Percentiles rank a stretch among this genome's conserved stretches.
These are phyloP conservation scores for Beauveria asiatica DNA, from an alignment of 2,329 filamentous ascomycete species.

Conservation along the genomic window DNA sequence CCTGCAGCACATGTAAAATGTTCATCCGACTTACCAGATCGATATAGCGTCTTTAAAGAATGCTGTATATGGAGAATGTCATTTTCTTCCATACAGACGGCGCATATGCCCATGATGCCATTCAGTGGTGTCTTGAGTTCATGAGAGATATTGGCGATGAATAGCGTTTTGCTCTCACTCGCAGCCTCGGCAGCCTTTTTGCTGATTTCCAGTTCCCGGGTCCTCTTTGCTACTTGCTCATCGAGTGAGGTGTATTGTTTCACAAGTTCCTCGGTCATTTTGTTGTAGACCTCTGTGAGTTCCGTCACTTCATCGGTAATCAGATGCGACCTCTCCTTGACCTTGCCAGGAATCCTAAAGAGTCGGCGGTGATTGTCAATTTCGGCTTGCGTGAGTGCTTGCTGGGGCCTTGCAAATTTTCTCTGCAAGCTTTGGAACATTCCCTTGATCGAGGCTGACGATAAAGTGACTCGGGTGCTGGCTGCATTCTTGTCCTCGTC, in stretches of 20 bases:
- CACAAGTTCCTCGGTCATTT: conserved; percentile 84
- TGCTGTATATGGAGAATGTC: conserved; percentile 70
- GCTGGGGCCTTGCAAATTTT: conserved; percentile 25
- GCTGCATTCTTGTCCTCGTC: conserved; percentile 35
- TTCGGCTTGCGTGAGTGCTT: conserved; percentile 19
- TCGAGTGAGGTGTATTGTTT: conserved; percentile 81
- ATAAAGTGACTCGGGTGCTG: conserved; percentile 31
- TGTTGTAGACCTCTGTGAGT: conserved; percentile 77
- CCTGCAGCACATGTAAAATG: background rate
- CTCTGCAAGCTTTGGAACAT: conserved; percentile 30
- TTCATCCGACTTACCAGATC: conserved; percentile 44
- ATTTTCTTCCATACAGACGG: conserved; percentile 86
- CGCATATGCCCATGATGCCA: conserved; percentile 89
- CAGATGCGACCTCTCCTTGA: conserved; percentile 64
- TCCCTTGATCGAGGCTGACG: conserved; percentile 37
- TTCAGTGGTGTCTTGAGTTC: conserved; percentile 92
- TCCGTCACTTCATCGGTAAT: conserved; percentile 82
- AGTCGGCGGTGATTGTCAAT: conserved; percentile 39
- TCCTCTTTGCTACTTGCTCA: conserved; percentile 74
- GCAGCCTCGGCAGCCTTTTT: conserved; percentile 91
- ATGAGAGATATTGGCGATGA: conserved; percentile 87
- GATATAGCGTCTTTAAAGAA: conserved; percentile 81
- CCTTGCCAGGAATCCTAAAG: conserved; percentile 80
- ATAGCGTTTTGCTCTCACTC: conserved; percentile 93
- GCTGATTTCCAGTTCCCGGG: conserved; percentile 75